Percentiles rank a stretch among this genome's conserved stretches.
Evolutionary conservation across 192 early-diverging fungal species (phyloP).

Genomic region (Backusella psychrophila): DNA sequence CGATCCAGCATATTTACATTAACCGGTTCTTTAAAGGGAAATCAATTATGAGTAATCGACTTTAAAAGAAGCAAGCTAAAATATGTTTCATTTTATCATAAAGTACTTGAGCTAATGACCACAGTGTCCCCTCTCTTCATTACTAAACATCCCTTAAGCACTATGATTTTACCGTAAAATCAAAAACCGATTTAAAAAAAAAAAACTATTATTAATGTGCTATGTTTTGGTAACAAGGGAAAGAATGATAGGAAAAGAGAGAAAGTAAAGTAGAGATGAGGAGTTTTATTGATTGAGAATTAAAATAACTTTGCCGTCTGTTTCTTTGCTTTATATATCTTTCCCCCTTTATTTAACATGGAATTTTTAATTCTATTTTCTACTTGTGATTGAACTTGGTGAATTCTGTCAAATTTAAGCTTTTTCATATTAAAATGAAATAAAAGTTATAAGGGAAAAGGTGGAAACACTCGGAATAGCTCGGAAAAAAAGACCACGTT

Average conservation of each 20-base stretch:
- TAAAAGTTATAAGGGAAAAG: neutral
- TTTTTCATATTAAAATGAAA: neutral
- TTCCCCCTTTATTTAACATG: no score
- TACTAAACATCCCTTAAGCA: neutral
- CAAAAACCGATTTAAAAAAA: no score
- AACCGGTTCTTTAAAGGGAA: neutral
- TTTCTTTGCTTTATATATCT: neutral
- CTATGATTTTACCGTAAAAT: no score
- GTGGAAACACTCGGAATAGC: neutral
- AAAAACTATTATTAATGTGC: no score
- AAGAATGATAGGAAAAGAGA: neutral
- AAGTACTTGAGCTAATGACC: no score
- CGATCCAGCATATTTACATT: neutral
- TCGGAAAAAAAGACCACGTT: neutral
- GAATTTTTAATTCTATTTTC: neutral
- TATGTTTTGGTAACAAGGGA: no score
- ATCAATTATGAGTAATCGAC: neutral
- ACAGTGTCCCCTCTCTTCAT: neutral
- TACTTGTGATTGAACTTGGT: neutral
- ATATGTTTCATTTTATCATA: neutral
- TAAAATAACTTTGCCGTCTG: neutral
- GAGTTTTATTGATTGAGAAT: neutral
- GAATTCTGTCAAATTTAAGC: neutral
- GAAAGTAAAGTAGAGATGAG: neutral
- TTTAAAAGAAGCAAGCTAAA: neutral